Base-by-base conservation (phyloP, 352 stramenopile species). In the Pythium apleroticum region DNA sequence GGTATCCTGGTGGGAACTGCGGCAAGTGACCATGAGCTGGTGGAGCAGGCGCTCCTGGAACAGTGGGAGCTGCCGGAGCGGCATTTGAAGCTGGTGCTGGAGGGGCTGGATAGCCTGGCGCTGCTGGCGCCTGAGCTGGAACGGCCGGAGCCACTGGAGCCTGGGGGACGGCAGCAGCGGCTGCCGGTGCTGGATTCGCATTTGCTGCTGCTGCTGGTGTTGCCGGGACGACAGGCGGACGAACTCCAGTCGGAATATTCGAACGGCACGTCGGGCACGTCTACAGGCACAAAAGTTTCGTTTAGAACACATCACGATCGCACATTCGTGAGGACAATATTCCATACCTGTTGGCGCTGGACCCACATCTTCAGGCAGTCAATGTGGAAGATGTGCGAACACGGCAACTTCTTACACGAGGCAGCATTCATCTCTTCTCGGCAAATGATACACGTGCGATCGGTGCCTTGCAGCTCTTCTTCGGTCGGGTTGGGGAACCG, bases 351-450 rank as follows among this genome's bases (percentile, higher is more conserved):
- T 68, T 99, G 97, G 59, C 98, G 96, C 65, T 99, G 95, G 17
- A 99, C 88, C 97, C 97, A 99, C 82, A 99, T 98, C 58, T 98
- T 95, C 12, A 99, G 78, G 73, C 97, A 99, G 69, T 97, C 86
- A 33, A 98, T 88, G 69, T 99, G 96, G 72, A 99, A 99, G 53
- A 98, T 97, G 72, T 99, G 97, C 35, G 89, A 90, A 74, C 97
- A 99, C n/a, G 84, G 85, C 19, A 99, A 74, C 72, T 98, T 98
- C 69, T 99, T 99, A 73, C 90, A 97, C 19, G 78, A 77, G 4
- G 82, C 84, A 6, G 88, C 62, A 7, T 71, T 87, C 95, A 98
- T 98, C 66, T 93, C 84, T 74, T 98, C 96, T 33, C 95, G 89
- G 81, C 97, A 99, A 72, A 99, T 99, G 70, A 99, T 99, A 69